These are phyloP conservation scores for Diplocarpon mali DNA, from an alignment of 2,329 filamentous ascomycete species.

Conservation along the genomic window DNA sequence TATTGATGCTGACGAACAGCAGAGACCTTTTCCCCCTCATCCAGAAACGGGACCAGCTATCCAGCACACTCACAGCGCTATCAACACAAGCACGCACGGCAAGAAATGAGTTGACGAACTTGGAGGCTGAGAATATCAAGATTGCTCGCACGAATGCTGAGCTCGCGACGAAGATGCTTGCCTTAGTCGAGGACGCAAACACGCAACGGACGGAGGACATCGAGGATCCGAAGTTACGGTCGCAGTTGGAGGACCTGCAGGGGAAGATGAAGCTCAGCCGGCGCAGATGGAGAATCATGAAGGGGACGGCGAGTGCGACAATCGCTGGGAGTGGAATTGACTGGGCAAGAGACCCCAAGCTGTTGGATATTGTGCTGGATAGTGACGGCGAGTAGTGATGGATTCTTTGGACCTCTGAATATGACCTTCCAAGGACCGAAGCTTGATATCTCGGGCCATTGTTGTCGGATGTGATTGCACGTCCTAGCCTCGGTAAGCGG, in stretches of 20 bases:
- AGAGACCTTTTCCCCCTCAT: slow-evolving; percentile 49
- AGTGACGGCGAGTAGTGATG: slow-evolving; percentile 32
- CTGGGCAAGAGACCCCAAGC: slow-evolving; percentile 59
- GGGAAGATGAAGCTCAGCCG: slow-evolving; percentile 48
- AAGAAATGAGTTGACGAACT: slow-evolving; percentile 40
- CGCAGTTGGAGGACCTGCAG: slow-evolving; percentile 48
- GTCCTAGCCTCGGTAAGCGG: too few relatives aligned
- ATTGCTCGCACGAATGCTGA: slow-evolving; percentile 49
- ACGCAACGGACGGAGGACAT: slow-evolving; percentile 42
- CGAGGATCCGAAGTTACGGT: slow-evolving; percentile 38
- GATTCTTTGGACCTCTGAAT: too few relatives aligned
- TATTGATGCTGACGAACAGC: not conserved
- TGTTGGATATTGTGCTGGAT: slow-evolving; percentile 64
- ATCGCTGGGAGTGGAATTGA: slow-evolving; percentile 74
- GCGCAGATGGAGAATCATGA: slow-evolving; percentile 62
- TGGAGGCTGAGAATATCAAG: slow-evolving; percentile 47
- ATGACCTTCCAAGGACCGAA: too few relatives aligned
- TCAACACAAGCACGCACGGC: slow-evolving; percentile 40
- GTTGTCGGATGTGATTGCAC: too few relatives aligned
- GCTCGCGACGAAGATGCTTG: slow-evolving; percentile 51
- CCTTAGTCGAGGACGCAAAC: slow-evolving; percentile 47
- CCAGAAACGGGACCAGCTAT: slow-evolving; percentile 54
- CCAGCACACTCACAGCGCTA: slow-evolving; percentile 50
- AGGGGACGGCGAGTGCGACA: slow-evolving; percentile 66
- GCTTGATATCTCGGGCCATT: too few relatives aligned